Evolutionary conservation across 2,329 filamentous ascomycete species (phyloP), one percentile per base, ranked within the genome.

Genomic region (Anisogramma anomala): DNA sequence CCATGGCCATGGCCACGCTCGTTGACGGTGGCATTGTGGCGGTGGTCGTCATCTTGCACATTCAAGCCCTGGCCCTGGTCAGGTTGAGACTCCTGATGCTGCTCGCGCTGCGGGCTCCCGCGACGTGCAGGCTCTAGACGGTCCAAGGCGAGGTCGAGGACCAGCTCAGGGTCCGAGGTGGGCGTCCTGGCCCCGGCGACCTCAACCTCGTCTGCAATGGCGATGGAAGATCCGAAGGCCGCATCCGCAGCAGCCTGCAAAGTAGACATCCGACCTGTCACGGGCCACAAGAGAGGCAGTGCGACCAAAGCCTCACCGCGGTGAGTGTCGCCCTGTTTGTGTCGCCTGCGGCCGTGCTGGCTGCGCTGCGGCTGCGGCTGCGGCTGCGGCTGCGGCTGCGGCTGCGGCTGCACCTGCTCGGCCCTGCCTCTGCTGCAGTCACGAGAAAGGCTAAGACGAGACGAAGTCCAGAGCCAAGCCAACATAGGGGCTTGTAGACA

Each of bases 211-310:
- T 44, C 45, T 44, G 45, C 45, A 22, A 41, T 23, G 7, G 19
- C 35, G 33, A 47, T 42, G 32, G 45, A 38, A 35, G 43, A 34
- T 28, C 44, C 37, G 41, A 44, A 35, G 33, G 45, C 45, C 41
- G 41, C 41, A 40, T 47, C 45, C 39, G 45, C 34, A 25, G 34
- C 35, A 39, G 35, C 11, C 14, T 10, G 30, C 27, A 37, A 17
- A 28, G 30, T 33, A 41, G 45, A 44, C 45, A 47, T 47, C 38
- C 34, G 45, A 38, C 41, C 41, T 47, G 17, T 25, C 43, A 44
- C 45, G 22, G 44, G 17, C 23, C 43, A 44, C 45, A 25, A 32
- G 25, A 36, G 45, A 39, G 26, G 45, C 34, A 39, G 45, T 47
- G 41, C 20, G 30, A 47, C 45, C 22, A 23, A 32, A 18, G 10